Conservation (phyloP, 2,329 filamentous ascomycete genomes). For the Aspergillus niger region DNA sequence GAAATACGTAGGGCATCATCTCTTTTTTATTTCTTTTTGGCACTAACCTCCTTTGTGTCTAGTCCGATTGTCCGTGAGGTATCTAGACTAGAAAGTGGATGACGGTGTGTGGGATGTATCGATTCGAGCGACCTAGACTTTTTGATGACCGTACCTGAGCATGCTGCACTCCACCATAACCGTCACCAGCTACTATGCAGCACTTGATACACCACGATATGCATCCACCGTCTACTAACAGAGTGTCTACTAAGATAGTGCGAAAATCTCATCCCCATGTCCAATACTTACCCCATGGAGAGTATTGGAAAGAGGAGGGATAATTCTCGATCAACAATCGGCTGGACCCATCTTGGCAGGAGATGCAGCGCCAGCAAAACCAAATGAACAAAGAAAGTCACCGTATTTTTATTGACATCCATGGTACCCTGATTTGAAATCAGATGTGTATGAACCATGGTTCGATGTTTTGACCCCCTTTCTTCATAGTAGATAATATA, state of each 20-base stretch:
- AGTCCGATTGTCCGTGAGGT: neutral
- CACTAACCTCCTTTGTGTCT: neutral
- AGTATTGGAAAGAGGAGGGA: neutral
- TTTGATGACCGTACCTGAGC: neutral
- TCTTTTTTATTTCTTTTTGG: neutral
- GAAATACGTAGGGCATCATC: neutral
- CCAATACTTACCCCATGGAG: neutral
- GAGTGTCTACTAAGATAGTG: too few species aligned
- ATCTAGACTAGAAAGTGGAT: too few species aligned
- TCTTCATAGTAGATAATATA: neutral
- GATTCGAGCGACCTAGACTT: neutral
- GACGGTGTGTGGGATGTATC: neutral
- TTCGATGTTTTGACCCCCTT: neutral
- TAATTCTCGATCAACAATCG: neutral
- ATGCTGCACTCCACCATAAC: neutral
- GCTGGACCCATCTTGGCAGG: conserved; percentile 5
- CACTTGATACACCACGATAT: neutral
- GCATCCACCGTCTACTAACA: too few species aligned
- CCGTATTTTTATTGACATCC: neutral
- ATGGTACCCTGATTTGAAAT: conserved; percentile 14
- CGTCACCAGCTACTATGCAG: neutral
- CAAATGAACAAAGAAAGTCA: neutral
- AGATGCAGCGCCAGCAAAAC: neutral
- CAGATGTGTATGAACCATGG: neutral
- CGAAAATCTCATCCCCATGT: neutral